These are phyloP conservation scores for Tuber calosporum DNA, from an alignment of 495 filamentous ascomycete species.

Conservation along the genomic window DNA sequence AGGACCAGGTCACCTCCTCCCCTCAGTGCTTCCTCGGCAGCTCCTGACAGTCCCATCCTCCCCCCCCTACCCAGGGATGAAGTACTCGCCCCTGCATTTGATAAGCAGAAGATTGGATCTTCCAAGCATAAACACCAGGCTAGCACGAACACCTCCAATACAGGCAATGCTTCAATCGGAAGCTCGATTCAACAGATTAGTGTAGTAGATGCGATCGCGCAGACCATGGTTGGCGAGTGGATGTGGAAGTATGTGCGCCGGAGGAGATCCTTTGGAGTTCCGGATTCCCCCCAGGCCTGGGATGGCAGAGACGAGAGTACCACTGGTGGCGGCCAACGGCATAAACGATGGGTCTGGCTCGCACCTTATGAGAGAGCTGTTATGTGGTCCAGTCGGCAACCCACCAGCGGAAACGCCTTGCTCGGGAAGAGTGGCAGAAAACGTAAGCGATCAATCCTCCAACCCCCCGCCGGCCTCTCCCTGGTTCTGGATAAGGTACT, in stretches of 20 bases:
- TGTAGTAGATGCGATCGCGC: constrained; percentile 95
- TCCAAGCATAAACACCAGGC: constrained; percentile 33
- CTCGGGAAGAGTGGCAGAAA: constrained; percentile 95
- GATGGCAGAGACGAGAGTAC: constrained; percentile 54
- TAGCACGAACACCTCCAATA: constrained; percentile 50
- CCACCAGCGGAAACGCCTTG: constrained; percentile 74
- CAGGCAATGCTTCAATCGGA: constrained; percentile 50
- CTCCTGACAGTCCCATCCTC: constrained; percentile 61
- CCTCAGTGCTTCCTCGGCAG: constrained; percentile 57
- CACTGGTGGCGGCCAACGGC: constrained; percentile 55
- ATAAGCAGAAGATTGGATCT: constrained; percentile 44
- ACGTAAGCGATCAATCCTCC: constrained; percentile 55
- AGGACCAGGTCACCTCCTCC: constrained; percentile 60
- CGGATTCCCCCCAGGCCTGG: constrained; percentile 54
- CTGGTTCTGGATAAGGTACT: constrained; percentile 38
- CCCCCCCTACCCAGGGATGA: constrained; percentile 70
- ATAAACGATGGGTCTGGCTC: constrained; percentile 98
- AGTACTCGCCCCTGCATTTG: constrained; percentile 52
- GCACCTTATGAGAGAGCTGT: constrained; percentile 92
- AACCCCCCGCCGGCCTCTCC: constrained; percentile 39
- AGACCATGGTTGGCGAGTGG: constrained; percentile 99
- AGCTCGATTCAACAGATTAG: constrained; percentile 62
- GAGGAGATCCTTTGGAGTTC: constrained; percentile 82
- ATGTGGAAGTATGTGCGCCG: constrained; percentile 98
- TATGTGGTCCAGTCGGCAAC: constrained; percentile 98